Conservation (phyloP, 768 basidiomycete genomes). For the Agaricus subrufescens region DNA sequence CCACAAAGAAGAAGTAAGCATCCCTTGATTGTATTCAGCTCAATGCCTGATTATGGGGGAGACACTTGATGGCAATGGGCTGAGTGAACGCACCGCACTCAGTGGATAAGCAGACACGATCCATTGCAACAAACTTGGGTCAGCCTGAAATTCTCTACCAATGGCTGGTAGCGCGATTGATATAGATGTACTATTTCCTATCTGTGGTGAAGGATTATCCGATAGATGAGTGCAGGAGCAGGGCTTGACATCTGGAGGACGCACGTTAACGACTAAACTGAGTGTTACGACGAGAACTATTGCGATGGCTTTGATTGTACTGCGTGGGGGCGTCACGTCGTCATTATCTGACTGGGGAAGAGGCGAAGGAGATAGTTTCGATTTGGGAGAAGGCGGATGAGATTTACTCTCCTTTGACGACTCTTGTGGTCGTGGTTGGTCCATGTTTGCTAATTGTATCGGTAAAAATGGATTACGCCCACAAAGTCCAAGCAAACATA, state of each 20-base stretch:
- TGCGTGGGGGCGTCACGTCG: neutral
- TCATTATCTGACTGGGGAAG: neutral
- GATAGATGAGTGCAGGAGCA: too few relatives aligned
- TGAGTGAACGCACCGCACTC: slow-evolving; percentile 43
- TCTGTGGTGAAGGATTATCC: slow-evolving; percentile 19
- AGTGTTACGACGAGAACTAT: slow-evolving; percentile 32
- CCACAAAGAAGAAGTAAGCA: slow-evolving; percentile 77
- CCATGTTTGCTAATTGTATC: too few relatives aligned
- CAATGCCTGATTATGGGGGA: neutral
- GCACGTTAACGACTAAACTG: slow-evolving; percentile 33
- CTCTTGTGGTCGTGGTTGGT: too few relatives aligned
- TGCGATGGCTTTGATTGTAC: slow-evolving; percentile 9
- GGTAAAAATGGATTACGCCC: too few relatives aligned
- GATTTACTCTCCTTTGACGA: neutral
- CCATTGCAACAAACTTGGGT: slow-evolving; percentile 59
- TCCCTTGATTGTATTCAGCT: slow-evolving; percentile 37
- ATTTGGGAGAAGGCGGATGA: neutral
- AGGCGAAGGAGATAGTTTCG: neutral
- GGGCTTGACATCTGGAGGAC: neutral
- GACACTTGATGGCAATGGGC: neutral
- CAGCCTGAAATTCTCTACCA: slow-evolving; percentile 41
- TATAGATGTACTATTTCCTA: slow-evolving; percentile 40
- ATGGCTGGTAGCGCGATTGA: slow-evolving; percentile 51
- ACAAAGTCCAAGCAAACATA: too few relatives aligned
- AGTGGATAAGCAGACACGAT: slow-evolving; percentile 60